A percentile compares a stretch with the other conserved stretches of the same genome.
These are phyloP conservation scores for Solanum megistacrolobum DNA, from an alignment of 257 asterid genomes.

Conservation along the genomic window DNA sequence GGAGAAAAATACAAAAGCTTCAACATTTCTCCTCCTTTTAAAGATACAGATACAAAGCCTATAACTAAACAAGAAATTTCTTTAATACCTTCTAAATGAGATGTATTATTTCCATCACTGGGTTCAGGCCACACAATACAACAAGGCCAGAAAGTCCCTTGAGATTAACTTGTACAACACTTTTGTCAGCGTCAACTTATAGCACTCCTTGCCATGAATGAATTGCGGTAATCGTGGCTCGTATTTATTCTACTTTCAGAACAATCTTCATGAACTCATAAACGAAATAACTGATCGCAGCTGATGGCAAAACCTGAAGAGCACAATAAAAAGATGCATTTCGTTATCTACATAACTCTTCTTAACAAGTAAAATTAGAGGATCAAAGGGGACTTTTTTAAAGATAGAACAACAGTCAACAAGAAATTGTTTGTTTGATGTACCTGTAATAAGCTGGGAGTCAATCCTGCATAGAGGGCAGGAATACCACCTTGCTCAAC, in stretches of 20 bases:
- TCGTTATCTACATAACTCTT: neutral
- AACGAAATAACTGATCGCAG: constrained; percentile 89
- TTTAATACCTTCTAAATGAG: neutral
- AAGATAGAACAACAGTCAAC: neutral
- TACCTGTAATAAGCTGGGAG: constrained; percentile 96
- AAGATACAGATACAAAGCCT: neutral
- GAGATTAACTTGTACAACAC: neutral
- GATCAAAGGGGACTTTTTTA: neutral
- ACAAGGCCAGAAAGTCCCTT: neutral
- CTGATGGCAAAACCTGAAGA: constrained; percentile 87
- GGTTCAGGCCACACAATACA: neutral
- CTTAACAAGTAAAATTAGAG: neutral
- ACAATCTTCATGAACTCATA: constrained; percentile 94
- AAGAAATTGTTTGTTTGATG: neutral
- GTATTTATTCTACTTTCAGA: constrained; percentile 65
- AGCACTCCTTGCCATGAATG: neutral
- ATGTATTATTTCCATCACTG: neutral
- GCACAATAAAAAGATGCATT: neutral
- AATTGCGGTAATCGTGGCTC: neutral
- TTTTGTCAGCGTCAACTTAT: constrained; percentile 5
- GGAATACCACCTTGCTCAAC: constrained; percentile 86
- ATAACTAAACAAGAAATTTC: neutral
- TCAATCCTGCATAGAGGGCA: constrained; percentile 82
- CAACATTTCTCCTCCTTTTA: neutral
- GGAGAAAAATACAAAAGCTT: neutral